phyloP scores from a whole-genome alignment of 129 eudicot genomes.

The Pseudognaphalium luteoalbum region DNA sequence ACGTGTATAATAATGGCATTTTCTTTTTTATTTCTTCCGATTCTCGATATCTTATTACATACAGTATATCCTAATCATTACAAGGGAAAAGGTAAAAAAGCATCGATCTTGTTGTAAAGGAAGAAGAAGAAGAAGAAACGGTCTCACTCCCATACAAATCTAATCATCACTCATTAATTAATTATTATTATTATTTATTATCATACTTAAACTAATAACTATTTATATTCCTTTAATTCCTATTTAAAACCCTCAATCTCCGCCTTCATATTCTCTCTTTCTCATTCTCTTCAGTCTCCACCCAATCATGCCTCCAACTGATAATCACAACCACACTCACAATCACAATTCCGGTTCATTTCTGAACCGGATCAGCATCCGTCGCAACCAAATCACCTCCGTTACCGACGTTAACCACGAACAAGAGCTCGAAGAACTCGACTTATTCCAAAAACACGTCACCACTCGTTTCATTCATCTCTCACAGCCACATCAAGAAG shows the following conservation, averaged over 20 bases:
- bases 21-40: too few species aligned
- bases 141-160: conserved; percentile 33
- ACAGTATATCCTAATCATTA: too few species aligned
- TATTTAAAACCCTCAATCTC: conserved; percentile 33
- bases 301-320: conserved; percentile 55
- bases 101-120: neutral
- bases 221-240: neutral
- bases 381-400: conserved; percentile 71
- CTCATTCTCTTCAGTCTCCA: conserved; percentile 1
- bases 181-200: too few species aligned
- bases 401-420: conserved; percentile 43
- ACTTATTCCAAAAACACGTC: conserved; percentile 60
- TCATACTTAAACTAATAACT: neutral
- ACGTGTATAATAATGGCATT: too few species aligned
- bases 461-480: conserved; percentile 68
- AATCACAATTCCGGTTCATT: conserved; percentile 66
- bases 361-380: conserved; percentile 83
- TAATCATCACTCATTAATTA: conserved; percentile 6
- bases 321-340: conserved; percentile 57
- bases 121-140: conserved; percentile 29
- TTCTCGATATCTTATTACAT: too few species aligned
- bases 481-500: conserved; percentile 22
- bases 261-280: conserved; percentile 8
- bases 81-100: too few species aligned
- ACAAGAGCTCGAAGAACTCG: conserved; percentile 73